These are phyloP conservation scores for Iberis amara DNA, from an alignment of 441 rosid genomes.

Conservation along the genomic window DNA sequence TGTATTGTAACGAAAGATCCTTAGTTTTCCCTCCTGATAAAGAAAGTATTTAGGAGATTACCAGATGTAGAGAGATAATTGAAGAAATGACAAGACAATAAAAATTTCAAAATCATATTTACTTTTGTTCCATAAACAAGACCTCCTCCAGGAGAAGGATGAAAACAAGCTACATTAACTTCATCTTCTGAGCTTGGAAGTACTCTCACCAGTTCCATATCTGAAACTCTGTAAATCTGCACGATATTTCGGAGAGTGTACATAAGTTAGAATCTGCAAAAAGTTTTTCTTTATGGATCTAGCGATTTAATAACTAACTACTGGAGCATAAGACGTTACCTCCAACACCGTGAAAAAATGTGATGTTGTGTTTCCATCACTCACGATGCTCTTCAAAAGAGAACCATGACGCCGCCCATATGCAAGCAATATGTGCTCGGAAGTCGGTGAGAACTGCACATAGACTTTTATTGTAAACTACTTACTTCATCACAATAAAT, in stretches of 20 bases:
- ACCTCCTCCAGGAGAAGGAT: conserved; percentile 91
- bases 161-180: conserved; percentile 97
- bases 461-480: not conserved
- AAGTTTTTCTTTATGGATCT: not conserved
- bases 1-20: conserved; percentile 66
- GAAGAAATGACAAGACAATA: not conserved
- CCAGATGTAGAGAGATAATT: not conserved
- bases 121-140: conserved; percentile 97
- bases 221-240: conserved; percentile 89
- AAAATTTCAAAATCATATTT: conserved; percentile 1
- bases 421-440: conserved; percentile 87
- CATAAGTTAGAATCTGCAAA: conserved; percentile 1
- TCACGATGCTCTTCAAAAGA: conserved; percentile 76
- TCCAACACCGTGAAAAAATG: conserved; percentile 90
- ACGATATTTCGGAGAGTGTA: not conserved
- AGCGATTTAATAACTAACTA: not conserved
- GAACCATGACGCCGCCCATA: conserved; percentile 94
- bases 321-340: conserved; percentile 39
- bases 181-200: conserved; percentile 95
- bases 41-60: conserved; percentile 9
- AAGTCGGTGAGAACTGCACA: conserved; percentile 87
- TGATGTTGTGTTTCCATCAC: conserved; percentile 75
- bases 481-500: conserved; percentile 1
- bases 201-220: conserved; percentile 89
- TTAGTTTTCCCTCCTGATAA: conserved; percentile 82